phyloP scores from a whole-genome alignment of 148 eudicot species.

The Vaccinium myrtillus region DNA sequence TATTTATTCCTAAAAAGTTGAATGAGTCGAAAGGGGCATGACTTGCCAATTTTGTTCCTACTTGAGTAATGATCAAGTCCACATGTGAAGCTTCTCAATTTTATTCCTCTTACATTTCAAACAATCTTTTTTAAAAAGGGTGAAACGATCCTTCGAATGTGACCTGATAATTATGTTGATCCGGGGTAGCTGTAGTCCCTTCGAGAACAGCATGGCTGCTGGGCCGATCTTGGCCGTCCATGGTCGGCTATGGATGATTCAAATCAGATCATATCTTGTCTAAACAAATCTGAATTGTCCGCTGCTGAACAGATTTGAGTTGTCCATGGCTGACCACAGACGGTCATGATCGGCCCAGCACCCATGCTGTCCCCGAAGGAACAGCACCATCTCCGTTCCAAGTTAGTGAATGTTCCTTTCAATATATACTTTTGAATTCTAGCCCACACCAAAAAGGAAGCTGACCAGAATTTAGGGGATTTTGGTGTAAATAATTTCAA shows the following conservation, averaged over 20 bases:
- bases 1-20: not conserved
- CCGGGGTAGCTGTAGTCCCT: no score
- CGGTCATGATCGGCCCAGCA: no score
- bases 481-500: not conserved
- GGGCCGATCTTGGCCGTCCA: no score
- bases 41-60: not conserved
- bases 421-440: not conserved
- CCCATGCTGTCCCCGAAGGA: no score
- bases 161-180: not conserved
- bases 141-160: slow-evolving; percentile 3
- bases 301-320: no score
- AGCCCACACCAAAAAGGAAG: not conserved
- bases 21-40: not conserved
- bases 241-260: no score
- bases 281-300: no score
- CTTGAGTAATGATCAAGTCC: not conserved
- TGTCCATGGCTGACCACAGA: no score
- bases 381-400: no score
- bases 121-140: not conserved
- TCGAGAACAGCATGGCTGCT: no score
- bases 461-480: not conserved
- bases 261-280: no score
- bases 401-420: slow-evolving; percentile 16
- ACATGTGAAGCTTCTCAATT: slow-evolving; percentile 10
- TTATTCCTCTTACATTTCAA: not conserved